Evolutionary conservation across 805 yeast genomes (phyloP).

Genomic region (Nakazawaea laoshanensis): DNA sequence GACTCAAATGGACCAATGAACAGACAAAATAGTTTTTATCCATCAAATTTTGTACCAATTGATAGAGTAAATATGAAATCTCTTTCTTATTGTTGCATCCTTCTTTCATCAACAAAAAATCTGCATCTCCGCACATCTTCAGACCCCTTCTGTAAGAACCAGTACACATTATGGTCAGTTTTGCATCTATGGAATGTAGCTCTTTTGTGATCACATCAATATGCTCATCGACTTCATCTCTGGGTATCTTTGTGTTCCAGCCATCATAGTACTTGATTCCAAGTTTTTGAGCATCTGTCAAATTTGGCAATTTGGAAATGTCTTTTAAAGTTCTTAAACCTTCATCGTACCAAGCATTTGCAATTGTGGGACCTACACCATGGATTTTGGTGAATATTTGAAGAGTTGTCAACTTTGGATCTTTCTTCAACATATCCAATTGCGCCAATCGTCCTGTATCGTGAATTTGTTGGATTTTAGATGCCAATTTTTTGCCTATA

Average conservation of each 20-base stretch:
- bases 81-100: slow-evolving; percentile 18
- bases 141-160: slow-evolving; percentile 47
- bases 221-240: slow-evolving; percentile 36
- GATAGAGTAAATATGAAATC: slow-evolving; percentile 13
- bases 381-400: slow-evolving; percentile 29
- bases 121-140: slow-evolving; percentile 43
- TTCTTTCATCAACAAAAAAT: slow-evolving; percentile 33
- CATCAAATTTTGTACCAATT: slow-evolving; percentile 11
- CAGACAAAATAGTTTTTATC: slow-evolving; percentile 16
- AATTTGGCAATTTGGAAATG: slow-evolving; percentile 17
- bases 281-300: slow-evolving; percentile 19
- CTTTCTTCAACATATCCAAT: slow-evolving; percentile 11
- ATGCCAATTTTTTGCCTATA: slow-evolving; percentile 30
- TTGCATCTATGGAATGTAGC: slow-evolving; percentile 23
- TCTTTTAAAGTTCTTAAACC: slow-evolving; percentile 32
- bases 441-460: slow-evolving; percentile 23
- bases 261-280: slow-evolving; percentile 42
- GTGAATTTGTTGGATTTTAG: slow-evolving; percentile 37
- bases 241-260: slow-evolving; percentile 33
- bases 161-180: slow-evolving; percentile 28
- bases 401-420: slow-evolving; percentile 19
- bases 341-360: slow-evolving; percentile 29
- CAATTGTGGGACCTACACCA: slow-evolving; percentile 40
- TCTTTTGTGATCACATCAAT: slow-evolving; percentile 21
- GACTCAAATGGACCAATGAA: slow-evolving; percentile 4